Conservation (phyloP, 2,329 filamentous ascomycete species). For the Tolypocladium pustulatum region DNA sequence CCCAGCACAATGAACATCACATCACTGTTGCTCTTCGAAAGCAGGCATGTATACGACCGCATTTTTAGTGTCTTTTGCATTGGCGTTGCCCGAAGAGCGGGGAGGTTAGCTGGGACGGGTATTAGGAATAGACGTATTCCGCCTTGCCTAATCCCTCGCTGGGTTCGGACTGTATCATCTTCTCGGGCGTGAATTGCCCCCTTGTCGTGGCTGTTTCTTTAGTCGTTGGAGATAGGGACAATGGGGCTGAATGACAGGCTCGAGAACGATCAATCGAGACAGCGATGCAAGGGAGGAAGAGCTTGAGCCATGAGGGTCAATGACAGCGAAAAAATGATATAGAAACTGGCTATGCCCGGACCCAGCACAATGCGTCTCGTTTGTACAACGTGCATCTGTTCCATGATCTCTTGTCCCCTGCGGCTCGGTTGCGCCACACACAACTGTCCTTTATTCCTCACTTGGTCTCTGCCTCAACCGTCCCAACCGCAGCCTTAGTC, state of each 20-base stretch:
- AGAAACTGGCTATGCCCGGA: neutral
- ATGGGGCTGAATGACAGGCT: too few relatives aligned
- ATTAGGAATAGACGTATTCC: neutral
- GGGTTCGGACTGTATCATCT: neutral
- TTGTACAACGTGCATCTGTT: neutral
- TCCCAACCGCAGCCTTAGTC: neutral
- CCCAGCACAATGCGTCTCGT: neutral
- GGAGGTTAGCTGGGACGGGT: neutral
- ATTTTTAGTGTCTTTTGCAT: neutral
- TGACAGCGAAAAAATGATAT: neutral
- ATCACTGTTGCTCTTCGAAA: neutral
- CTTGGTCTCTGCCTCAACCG: neutral
- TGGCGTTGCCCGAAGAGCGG: constrained; percentile 1
- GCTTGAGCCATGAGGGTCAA: neutral
- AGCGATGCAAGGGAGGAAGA: neutral
- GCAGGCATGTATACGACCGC: neutral
- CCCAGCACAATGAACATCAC: neutral
- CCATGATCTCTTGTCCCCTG: neutral
- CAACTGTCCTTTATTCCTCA: neutral
- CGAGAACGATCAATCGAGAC: neutral
- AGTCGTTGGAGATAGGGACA: neutral
- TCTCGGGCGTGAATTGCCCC: neutral
- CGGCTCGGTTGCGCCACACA: neutral
- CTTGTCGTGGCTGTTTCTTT: neutral
- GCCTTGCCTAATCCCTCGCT: neutral